Percentiles rank a stretch among this genome's conserved stretches.
phyloP scores from a whole-genome alignment of 2,329 filamentous ascomycete genomes.

The Pochonia chlamydosporia region DNA sequence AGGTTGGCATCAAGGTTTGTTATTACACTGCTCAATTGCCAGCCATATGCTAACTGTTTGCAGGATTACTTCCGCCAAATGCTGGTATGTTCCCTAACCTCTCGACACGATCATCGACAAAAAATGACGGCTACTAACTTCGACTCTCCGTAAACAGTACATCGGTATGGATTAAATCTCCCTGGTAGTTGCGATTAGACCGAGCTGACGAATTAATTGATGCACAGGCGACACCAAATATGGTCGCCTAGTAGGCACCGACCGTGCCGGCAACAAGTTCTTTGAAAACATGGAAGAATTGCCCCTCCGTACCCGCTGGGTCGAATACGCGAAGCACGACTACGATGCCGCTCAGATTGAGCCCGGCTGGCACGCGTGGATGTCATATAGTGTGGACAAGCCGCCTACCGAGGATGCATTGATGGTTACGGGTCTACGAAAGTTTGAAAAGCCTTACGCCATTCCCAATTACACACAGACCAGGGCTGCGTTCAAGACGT shows the following conservation, averaged over 20 bases:
- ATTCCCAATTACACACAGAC: conserved; percentile 70
- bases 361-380: conserved; percentile 97
- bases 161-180: conserved; percentile 39
- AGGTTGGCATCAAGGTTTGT: conserved; percentile 78
- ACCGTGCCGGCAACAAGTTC: conserved; percentile 95
- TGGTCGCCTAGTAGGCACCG: conserved; percentile 75
- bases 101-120: conserved; percentile 10
- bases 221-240: conserved; percentile 89
- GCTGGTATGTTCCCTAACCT: conserved; percentile 63
- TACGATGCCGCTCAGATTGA: conserved; percentile 81
- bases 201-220: neutral
- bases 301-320: conserved; percentile 93
- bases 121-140: neutral
- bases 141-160: conserved; percentile 34
- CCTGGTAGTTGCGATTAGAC: neutral
- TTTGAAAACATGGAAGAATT: conserved; percentile 95
- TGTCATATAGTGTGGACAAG: conserved; percentile 87
- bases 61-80: conserved; percentile 91
- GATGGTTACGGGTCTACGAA: conserved; percentile 58
- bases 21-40: neutral
- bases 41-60: conserved; percentile 10
- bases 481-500: conserved; percentile 81
- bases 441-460: conserved; percentile 70
- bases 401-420: conserved; percentile 73
- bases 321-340: conserved; percentile 89